Evolutionary conservation across 768 basidiomycete genomes (phyloP).

Genomic region (Tulasnella sp.): DNA sequence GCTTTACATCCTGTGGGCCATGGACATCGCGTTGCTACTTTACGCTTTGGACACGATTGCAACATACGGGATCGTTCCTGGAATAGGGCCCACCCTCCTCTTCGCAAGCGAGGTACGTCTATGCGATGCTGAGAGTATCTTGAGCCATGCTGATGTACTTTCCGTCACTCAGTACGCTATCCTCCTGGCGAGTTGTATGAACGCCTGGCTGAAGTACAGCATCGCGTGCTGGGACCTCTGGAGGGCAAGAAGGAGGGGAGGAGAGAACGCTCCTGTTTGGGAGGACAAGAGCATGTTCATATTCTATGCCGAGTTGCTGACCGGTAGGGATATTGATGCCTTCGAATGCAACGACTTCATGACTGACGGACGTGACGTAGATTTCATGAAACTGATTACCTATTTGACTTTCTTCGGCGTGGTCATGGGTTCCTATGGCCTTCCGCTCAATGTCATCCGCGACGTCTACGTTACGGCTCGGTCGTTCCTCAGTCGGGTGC

Average conservation of each 20-base stretch:
- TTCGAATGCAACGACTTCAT: background rate
- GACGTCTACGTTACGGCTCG: slow-evolving; percentile 94
- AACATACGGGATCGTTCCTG: slow-evolving; percentile 42
- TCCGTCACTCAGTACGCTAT: slow-evolving; percentile 64
- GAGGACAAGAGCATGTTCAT: slow-evolving; percentile 97
- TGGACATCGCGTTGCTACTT: slow-evolving; percentile 69
- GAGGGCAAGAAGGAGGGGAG: slow-evolving; percentile 66
- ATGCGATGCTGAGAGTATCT: background rate
- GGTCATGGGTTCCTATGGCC: slow-evolving; percentile 88
- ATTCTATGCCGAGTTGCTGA: slow-evolving; percentile 87
- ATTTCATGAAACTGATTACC: slow-evolving; percentile 86
- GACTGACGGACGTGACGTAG: slow-evolving; percentile 36
- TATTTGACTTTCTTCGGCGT: slow-evolving; percentile 91
- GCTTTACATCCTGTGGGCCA: slow-evolving; percentile 63
- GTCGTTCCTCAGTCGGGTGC: slow-evolving; percentile 80
- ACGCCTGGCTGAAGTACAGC: slow-evolving; percentile 72
- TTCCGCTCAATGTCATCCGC: slow-evolving; percentile 93
- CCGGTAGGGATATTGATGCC: slow-evolving; percentile 49
- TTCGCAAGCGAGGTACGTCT: slow-evolving; percentile 83
- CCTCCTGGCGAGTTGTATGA: slow-evolving; percentile 69
- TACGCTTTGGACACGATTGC: slow-evolving; percentile 71
- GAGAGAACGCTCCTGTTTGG: slow-evolving; percentile 85
- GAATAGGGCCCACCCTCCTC: slow-evolving; percentile 85
- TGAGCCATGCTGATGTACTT: background rate
- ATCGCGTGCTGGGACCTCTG: slow-evolving; percentile 76